Evolutionary conservation across 768 basidiomycete species (phyloP), one percentile per base, ranked within the genome.

Genomic region (Leccinum rimulosum): DNA sequence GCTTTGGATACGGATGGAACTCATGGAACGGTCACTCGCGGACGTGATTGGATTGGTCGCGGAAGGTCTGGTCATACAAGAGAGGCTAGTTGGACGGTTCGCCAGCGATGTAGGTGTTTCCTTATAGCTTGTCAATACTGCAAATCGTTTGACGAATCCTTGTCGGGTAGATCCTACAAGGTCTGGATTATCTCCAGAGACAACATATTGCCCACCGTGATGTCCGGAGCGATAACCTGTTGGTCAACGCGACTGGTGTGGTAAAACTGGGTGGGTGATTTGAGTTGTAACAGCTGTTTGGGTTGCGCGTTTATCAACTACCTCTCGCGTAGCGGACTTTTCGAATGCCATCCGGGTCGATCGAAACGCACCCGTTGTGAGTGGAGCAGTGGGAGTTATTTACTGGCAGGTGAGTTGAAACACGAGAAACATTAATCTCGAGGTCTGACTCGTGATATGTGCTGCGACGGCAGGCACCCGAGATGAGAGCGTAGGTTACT

Each of bases 1-100:
- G 58, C 72, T 94, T 38, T 94, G 92, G 92, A 87, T 94, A 52
- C 77, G 87, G 61, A 94, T 94, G 92, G 91, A 93, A 70, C 82
- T 93, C 33, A 92, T 94, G 91, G 90, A 92, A 66, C 80, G 91
- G 61, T 92, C 90, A 68, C 75, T 94, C 64, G 92, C 92, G 65
- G 92, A 94, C 70, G 81, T 94, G 50, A 78, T 93, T 15, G 83
- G 78, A 15, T 71, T 92, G 19, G 83, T 82, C 7, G 80, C 76
- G 12, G 78, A 83, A 60, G 89, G 89, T 0, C 71, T 91, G 38
- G 77, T 81, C 64, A 60, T 94, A 52, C 80, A 83, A 58, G 92
- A 94, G 73, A 76, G 83, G 63, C 79, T 84, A 51, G 82, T 93
- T 47, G 89, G 86, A 17, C 76, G 88, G 67, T 91, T 93, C 72